These are phyloP conservation scores for Gossypium herbaceum DNA, from an alignment of 345 rosid genomes.

Conservation along the genomic window DNA sequence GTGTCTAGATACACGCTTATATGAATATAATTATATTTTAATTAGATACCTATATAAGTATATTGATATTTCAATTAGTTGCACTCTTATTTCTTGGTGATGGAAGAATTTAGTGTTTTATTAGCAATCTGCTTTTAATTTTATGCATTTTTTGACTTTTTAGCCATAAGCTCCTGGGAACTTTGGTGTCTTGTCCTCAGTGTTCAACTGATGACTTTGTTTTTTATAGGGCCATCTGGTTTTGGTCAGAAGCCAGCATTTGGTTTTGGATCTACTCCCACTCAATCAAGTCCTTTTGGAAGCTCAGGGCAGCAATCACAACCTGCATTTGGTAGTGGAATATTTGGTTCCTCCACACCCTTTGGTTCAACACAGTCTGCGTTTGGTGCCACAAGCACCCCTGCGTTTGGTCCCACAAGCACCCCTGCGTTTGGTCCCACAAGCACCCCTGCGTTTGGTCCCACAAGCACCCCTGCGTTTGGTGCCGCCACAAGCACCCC, in stretches of 20 bases:
- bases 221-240: conserved; percentile 47
- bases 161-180: conserved; percentile 1
- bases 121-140: not conserved
- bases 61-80: not conserved
- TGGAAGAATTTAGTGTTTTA: conserved; percentile 9
- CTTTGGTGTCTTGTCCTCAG: not conserved
- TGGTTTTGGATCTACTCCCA: conserved; percentile 65
- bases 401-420: conserved; percentile 50
- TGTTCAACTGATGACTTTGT: not conserved
- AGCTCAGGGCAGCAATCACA: conserved; percentile 63
- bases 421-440: conserved; percentile 57
- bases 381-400: conserved; percentile 46
- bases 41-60: not conserved
- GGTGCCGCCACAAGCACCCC: conserved; percentile 43
- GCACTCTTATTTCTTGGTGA: not conserved
- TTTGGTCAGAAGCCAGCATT: conserved; percentile 81
- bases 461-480: conserved; percentile 45
- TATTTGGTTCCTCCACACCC: conserved; percentile 64
- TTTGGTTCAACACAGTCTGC: conserved; percentile 65
- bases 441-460: conserved; percentile 39
- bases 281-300: conserved; percentile 65
- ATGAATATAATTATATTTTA: too few species aligned
- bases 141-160: not conserved
- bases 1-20: not conserved
- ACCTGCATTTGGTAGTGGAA: conserved; percentile 59